Base-by-base conservation (phyloP, 2,329 filamentous ascomycete genomes). In the Ceratocystis papillata region DNA sequence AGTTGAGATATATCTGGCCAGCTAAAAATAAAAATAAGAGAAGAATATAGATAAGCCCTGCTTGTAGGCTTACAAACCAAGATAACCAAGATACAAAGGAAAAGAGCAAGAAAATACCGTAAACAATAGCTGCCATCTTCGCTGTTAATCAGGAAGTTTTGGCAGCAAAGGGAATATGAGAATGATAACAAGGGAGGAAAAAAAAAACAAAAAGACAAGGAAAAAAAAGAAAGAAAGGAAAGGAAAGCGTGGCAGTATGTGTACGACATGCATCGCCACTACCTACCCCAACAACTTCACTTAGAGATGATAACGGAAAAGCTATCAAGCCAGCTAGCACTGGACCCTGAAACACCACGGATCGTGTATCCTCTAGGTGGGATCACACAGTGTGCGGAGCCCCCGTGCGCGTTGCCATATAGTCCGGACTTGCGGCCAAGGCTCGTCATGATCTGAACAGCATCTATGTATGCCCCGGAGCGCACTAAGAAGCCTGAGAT, bases 301-400 rank as follows among this genome's bases (percentile, higher is more conserved):
- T 65, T 67, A 28, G 65, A 76, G 65, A 78, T 88, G 71, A 97
- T 85, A 66, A 96, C 79, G 7, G 89, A 87, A 74, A 96, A 90
- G 3, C 89, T 88, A 74, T 96, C 90, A 25, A 96, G 78, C 90
- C 90, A 96, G 62, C 82, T 74, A 46, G 81, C 90, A 72, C 86
- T 89, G 63, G 88, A 89, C 66, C 94, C 94, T 10, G 89, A 88
- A 69, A 97, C 81, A 67, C 94, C 94, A 68, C 89, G 92, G 72
- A 97, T 87, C 70, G 81, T 89, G 77, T 94, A 96, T 62, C 93
- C 93, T 70, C 88, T 82, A 10, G 94, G 94, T 63, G 93, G 90
- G 70, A 97, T 89, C 68, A 99, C 17, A 44, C 59, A 90, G 76
- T 84, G 96, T 91, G 85, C 85, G 73, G 87, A 88, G 69, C 92